phyloP scores from a whole-genome alignment of 2,329 filamentous ascomycete genomes.

The Gnomoniopsis smithogilvyi region DNA sequence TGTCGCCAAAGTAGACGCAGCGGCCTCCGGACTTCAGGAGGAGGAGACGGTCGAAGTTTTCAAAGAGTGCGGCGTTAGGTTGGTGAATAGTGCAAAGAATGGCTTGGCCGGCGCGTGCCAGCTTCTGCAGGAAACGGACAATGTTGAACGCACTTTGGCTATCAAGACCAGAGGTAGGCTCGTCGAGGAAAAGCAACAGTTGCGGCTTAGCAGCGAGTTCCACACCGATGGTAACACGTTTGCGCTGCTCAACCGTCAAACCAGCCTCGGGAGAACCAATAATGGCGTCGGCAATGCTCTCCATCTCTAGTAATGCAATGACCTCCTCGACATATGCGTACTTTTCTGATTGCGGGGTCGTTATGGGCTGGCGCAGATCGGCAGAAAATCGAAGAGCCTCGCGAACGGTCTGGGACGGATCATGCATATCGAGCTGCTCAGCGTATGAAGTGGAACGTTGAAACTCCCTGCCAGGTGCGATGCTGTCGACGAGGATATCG shows the following conservation, averaged over 20 bases:
- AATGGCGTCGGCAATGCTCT: constrained; percentile 55
- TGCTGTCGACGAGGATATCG: constrained; percentile 55
- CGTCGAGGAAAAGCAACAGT: constrained; percentile 73
- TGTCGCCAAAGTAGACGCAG: constrained; percentile 83
- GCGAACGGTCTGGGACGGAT: constrained; percentile 59
- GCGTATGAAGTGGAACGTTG: constrained; percentile 61
- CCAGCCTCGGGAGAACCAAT: constrained; percentile 65
- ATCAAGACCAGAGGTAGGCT: constrained; percentile 74
- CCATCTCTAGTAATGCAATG: constrained; percentile 57
- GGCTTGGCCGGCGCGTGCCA: constrained; percentile 77
- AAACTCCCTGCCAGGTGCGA: constrained; percentile 56
- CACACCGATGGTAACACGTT: constrained; percentile 79
- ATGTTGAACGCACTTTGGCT: constrained; percentile 74
- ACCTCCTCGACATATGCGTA: constrained; percentile 58
- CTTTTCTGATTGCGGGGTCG: constrained; percentile 52
- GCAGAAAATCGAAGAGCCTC: constrained; percentile 64
- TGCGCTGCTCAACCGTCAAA: constrained; percentile 62
- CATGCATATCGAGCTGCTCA: constrained; percentile 61
- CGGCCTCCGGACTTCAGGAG: constrained; percentile 75
- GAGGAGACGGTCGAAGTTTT: constrained; percentile 81
- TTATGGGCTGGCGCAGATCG: constrained; percentile 54
- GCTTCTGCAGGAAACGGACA: constrained; percentile 72
- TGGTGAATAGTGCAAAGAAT: constrained; percentile 92
- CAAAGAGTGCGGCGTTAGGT: constrained; percentile 80
- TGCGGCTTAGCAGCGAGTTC: constrained; percentile 82